Evolutionary conservation across 2,329 filamentous ascomycete genomes (phyloP).

Genomic region (Coniella lustricola): DNA sequence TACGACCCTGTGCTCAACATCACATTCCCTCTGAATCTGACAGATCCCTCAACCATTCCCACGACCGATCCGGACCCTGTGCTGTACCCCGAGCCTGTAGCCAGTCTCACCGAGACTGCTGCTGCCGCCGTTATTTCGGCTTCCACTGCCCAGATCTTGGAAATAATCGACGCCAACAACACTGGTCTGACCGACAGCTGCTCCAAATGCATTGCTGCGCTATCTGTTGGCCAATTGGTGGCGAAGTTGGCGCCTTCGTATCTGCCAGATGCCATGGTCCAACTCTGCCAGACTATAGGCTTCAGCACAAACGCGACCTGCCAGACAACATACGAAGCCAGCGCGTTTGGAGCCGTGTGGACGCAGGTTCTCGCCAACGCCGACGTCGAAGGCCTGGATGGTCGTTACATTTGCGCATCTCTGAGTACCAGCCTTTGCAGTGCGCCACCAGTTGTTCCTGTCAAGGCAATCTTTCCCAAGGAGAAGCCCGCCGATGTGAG

Average conservation of each 20-base stretch:
- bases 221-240: constrained; percentile 42
- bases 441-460: constrained; percentile 33
- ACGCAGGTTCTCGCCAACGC: constrained; percentile 49
- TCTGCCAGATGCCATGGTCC: constrained; percentile 43
- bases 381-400: constrained; percentile 47
- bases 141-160: constrained; percentile 35
- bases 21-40: constrained; percentile 47
- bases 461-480: constrained; percentile 46
- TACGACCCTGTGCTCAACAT: constrained; percentile 47
- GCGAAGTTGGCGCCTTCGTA: constrained; percentile 40
- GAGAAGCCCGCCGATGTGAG: constrained; percentile 40
- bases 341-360: constrained; percentile 47
- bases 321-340: constrained; percentile 36
- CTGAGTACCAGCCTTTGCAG: constrained; percentile 41
- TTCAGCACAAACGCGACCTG: constrained; percentile 42
- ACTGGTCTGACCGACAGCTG: constrained; percentile 35
- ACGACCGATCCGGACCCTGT: constrained; percentile 40
- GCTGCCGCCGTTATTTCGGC: constrained; percentile 35
- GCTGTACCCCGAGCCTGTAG: constrained; percentile 39
- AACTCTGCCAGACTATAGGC: constrained; percentile 40
- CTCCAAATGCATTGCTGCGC: constrained; percentile 44
- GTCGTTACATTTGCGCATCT: constrained; percentile 48
- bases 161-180: constrained; percentile 33
- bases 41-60: constrained; percentile 45
- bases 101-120: constrained; percentile 34